phyloP scores from a whole-genome alignment of 2,329 filamentous ascomycete genomes.

The Claviceps sp. region DNA sequence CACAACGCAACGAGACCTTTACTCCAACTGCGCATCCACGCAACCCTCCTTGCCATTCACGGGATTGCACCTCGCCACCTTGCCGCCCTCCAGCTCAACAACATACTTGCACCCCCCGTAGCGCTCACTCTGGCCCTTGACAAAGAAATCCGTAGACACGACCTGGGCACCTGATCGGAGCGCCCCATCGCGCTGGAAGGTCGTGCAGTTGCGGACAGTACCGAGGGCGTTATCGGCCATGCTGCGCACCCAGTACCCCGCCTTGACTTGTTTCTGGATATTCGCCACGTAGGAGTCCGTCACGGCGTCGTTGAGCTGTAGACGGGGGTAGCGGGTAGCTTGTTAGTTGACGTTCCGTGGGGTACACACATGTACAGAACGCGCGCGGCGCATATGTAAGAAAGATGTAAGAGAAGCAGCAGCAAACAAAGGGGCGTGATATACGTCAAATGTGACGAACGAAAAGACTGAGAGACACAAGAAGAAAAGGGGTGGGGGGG shows the following conservation, averaged over 20 bases:
- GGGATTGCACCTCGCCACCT: conserved; percentile 20
- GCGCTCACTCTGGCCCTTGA: conserved; percentile 30
- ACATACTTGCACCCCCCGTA: conserved; percentile 31
- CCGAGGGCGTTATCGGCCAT: conserved; percentile 31
- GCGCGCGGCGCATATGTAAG: no score
- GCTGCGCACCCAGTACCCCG: conserved; percentile 35
- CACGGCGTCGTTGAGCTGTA: conserved; percentile 28
- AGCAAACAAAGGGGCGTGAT: no score
- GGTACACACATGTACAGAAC: no score
- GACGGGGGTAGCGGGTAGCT: neutral
- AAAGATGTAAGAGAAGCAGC: no score
- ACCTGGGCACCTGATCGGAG: conserved; percentile 34
- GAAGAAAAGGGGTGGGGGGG: neutral
- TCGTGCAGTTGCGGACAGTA: conserved; percentile 26
- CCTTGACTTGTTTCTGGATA: conserved; percentile 30
- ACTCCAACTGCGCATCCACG: conserved; percentile 8
- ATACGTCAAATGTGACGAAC: no score
- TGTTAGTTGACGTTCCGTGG: neutral
- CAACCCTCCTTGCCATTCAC: conserved; percentile 11
- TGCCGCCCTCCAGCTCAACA: conserved; percentile 11
- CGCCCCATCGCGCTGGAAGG: conserved; percentile 15
- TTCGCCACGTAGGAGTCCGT: conserved; percentile 20
- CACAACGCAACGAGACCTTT: no score
- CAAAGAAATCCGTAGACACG: conserved; percentile 34
- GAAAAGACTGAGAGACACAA: neutral